Evolutionary conservation across 2,329 filamentous ascomycete genomes (phyloP), one percentile per base, ranked within the genome.

Genomic region (Aspergillus sp.): DNA sequence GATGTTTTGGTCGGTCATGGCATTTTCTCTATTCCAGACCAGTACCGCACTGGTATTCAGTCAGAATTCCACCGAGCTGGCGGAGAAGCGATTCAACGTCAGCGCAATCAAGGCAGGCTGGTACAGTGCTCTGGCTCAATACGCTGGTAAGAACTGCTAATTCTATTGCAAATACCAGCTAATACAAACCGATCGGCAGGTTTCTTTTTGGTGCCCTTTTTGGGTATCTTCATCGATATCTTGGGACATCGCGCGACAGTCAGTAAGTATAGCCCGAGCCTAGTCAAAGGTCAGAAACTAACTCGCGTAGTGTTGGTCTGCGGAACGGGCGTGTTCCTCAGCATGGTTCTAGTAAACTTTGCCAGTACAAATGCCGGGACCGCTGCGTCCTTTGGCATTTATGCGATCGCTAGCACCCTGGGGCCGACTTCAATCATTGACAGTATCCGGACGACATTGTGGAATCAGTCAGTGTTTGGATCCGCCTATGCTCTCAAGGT

Each of bases 381-480:
- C 0, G 82, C 80, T 0, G 82, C 82, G 0, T 75, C 79, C 0
- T 85, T 85, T 33, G 83, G 80, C 1, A 76, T 86, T 17, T 86
- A 79, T 41, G 83, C 82, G 0, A 68, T 86, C 11, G 79, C 82
- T 0, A 71, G 70, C 4, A 79, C 76, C 0, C 71, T 85, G 1
- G 82, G 82, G 0, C 81, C 82, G 0, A 83, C 82, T 0, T 73
- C 78, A 3, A 82, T 85, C 52, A 83, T 86, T 48, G 83, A 86
- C 60, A 73, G 79, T 19, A 82, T 85, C 22, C 79, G 83, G 14
- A 84, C 82, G 0, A 76, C 76, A 0, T 78, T 86, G 65, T 84
- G 81, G 79, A 74, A 83, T 22, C 79, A 82, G 51, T 79, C 79
- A 2, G 79, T 83, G 0, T 86, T 85, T 52, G 83, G 82, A 0